A percentile compares a stretch with the other conserved stretches of the same genome.
Conservation (phyloP, 1,139 yeast species). For the Blastobotrys indianensis region DNA sequence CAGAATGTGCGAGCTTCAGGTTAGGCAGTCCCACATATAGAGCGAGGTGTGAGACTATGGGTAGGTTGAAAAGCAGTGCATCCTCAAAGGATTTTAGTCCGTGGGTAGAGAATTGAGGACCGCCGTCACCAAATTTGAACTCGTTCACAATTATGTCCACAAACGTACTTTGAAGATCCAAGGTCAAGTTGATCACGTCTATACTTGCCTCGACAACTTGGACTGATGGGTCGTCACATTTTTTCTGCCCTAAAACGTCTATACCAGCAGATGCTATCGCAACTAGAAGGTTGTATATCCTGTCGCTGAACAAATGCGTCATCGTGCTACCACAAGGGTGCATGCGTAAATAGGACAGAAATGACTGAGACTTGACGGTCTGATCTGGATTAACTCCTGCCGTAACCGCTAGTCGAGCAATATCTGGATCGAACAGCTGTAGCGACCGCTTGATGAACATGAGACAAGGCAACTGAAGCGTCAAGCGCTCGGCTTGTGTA, state of each 20-base stretch:
- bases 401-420: conserved; percentile 43
- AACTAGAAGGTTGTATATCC: conserved; percentile 51
- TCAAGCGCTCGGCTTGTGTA: conserved; percentile 36
- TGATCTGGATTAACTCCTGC: conserved; percentile 48
- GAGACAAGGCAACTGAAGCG: conserved; percentile 51
- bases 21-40: conserved; percentile 60
- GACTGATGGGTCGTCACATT: conserved; percentile 33
- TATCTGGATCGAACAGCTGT: conserved; percentile 56
- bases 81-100: conserved; percentile 65
- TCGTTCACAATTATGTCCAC: conserved; percentile 26
- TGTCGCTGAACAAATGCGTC: conserved; percentile 56
- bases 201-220: conserved; percentile 36
- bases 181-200: conserved; percentile 42
- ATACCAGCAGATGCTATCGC: conserved; percentile 50
- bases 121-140: conserved; percentile 15
- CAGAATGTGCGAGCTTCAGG: conserved; percentile 43
- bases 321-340: conserved; percentile 68
- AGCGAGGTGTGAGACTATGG: conserved; percentile 64
- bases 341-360: conserved; percentile 40
- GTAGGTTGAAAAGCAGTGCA: conserved; percentile 60
- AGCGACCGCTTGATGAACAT: conserved; percentile 50
- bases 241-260: conserved; percentile 45
- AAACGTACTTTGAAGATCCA: conserved; percentile 47
- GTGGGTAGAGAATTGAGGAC: conserved; percentile 46
- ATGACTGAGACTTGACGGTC: conserved; percentile 40